Evolutionary conservation across 169 alveolate genomes (phyloP), one percentile per base, ranked within the genome.

Genomic region (Cryptosporidium ubiquitum): DNA sequence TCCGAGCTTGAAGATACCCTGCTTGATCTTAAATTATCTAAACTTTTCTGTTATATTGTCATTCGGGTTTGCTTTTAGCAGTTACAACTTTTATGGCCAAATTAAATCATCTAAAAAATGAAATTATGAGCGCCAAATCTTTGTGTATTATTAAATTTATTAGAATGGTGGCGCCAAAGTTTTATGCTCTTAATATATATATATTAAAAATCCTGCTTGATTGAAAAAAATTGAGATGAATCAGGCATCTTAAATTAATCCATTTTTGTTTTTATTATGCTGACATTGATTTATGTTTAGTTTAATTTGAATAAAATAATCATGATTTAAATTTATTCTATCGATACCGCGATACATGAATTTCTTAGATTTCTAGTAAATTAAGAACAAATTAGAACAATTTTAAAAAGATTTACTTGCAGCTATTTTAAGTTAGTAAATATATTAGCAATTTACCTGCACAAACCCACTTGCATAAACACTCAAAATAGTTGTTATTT

Each of bases 91-190:
- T 55, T 20, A 47, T 64, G 51, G 71, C 71, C 51, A 64, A 20
- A 16, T 33, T 14, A 35, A 33, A 64, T 64, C 71, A 64, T 64
- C 71, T 64, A 64, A 64, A 64, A 64, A 64, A 64, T 64, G 49
- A 18, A 7, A 5, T 20, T n/a, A 12, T 64, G 16, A n/a, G 52
- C 71, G 71, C 71, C 71, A 33, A 31, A 64, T 29, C 71, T 14
- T 33, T 33, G 61, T 20, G 47, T 7, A 7, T 20, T 52, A 52
- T 7, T 26, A 4, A 55, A 55, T n/a, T 0, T 26, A 20, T 51
- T 55, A 10, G 20, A n/a, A 3, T 5, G 7, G 7, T 26, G 29
- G 37, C 66, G 37, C 66, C 35, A 3, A 55, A 55, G 5, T 0
- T 3, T 16, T n/a, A 42, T 42, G 14, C n/a, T n/a, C n/a, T n/a